These are phyloP conservation scores for Calonectria naviculata DNA, from an alignment of 2,329 filamentous ascomycete genomes.

Conservation along the genomic window DNA sequence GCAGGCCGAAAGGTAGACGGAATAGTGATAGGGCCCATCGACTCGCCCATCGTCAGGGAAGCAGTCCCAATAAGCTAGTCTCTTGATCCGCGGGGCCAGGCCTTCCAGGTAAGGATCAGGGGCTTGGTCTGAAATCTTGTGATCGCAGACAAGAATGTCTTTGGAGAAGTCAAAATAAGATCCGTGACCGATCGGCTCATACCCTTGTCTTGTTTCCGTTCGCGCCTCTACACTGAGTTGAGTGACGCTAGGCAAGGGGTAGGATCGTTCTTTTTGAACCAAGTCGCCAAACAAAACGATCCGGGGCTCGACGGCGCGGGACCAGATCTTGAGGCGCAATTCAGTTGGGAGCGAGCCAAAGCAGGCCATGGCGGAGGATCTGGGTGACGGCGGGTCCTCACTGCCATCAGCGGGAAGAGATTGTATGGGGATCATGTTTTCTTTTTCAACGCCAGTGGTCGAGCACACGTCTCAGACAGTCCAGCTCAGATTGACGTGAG, in stretches of 20 bases:
- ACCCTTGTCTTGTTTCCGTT: conserved; percentile 47
- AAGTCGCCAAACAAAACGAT: conserved; percentile 50
- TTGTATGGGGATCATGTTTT: conserved; percentile 27
- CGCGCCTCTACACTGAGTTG: conserved; percentile 51
- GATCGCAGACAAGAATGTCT: conserved; percentile 52
- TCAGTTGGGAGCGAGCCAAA: conserved; percentile 48
- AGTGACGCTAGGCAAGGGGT: conserved; percentile 49
- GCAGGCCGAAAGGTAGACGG: conserved; percentile 47
- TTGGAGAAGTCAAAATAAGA: conserved; percentile 50
- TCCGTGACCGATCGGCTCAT: conserved; percentile 47
- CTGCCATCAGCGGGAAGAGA: conserved; percentile 9
- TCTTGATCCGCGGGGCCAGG: conserved; percentile 47
- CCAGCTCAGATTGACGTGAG: conserved; percentile 21
- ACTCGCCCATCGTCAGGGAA: conserved; percentile 51
- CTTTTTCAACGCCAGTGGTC: not conserved
- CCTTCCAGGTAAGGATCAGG: conserved; percentile 46
- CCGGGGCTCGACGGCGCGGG: conserved; percentile 49
- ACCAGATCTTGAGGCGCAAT: conserved; percentile 52
- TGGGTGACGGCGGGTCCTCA: conserved; percentile 15
- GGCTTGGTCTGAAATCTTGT: conserved; percentile 47
- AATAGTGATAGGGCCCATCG: conserved; percentile 47
- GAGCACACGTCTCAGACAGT: conserved; percentile 5
- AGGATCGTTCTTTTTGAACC: conserved; percentile 42
- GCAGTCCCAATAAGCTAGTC: conserved; percentile 53
- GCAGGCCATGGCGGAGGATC: conserved; percentile 25